Percentiles rank a stretch among this genome's conserved stretches.
Conservation (phyloP, 495 filamentous ascomycete genomes). For the Cladorrhinum samala region DNA sequence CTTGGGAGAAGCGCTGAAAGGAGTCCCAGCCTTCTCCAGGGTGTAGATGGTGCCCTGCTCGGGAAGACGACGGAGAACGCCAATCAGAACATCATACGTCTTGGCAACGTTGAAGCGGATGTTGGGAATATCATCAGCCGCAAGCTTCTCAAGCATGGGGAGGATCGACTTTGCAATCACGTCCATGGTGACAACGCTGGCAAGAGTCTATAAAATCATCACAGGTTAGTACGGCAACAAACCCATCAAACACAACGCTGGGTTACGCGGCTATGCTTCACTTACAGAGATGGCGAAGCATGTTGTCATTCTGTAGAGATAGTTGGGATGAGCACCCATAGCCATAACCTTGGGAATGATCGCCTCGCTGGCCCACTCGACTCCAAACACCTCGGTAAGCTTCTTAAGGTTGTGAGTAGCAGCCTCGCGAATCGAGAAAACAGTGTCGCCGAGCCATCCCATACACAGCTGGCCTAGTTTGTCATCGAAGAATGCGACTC, state of each 20-base stretch:
- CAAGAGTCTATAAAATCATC: conserved; percentile 95
- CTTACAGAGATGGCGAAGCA: conserved; percentile 96
- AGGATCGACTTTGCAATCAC: conserved; percentile 90
- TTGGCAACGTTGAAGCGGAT: conserved; percentile 99
- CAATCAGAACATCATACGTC: conserved; percentile 84
- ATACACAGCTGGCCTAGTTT: conserved; percentile 93
- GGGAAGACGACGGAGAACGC: conserved; percentile 82
- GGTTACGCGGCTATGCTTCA: conserved; percentile 10
- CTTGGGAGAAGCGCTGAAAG: conserved; percentile 56
- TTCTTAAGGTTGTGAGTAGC: conserved; percentile 97
- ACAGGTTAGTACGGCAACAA: too few species aligned
- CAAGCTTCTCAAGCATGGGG: conserved; percentile 90
- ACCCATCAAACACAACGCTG: conserved; percentile 24
- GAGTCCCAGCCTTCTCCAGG: conserved; percentile 68
- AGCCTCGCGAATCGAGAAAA: conserved; percentile 96
- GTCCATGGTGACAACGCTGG: conserved; percentile 82
- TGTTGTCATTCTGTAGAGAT: conserved; percentile 98
- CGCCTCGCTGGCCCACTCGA: conserved; percentile 94
- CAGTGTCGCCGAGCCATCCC: conserved; percentile 98
- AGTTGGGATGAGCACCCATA: conserved; percentile 97
- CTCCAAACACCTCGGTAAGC: conserved; percentile 95
- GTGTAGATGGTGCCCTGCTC: conserved; percentile 78
- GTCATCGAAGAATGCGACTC: conserved; percentile 97
- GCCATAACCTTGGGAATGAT: conserved; percentile 98
- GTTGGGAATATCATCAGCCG: conserved; percentile 91